Percentiles rank a stretch among this genome's conserved stretches.
Conservation (phyloP, 1,284 basidiomycete species). For the Rhodotorula glutinis region DNA sequence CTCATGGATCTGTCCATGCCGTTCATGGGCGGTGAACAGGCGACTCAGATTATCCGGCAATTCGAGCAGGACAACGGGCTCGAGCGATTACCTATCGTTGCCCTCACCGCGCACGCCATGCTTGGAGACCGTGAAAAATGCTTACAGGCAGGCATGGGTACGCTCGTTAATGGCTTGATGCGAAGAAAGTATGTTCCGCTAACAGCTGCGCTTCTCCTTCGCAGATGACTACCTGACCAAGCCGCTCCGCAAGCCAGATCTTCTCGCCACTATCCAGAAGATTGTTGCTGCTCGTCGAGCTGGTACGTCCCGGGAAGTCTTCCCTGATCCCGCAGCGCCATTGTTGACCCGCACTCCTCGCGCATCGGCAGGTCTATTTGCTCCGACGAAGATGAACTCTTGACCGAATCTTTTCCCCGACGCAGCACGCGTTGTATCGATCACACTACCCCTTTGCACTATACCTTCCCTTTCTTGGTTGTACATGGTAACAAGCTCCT, state of each 20-base stretch:
- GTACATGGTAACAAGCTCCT: too few relatives aligned
- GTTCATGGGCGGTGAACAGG: conserved; percentile 77
- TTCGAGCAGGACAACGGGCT: conserved; percentile 75
- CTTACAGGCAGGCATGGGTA: conserved; percentile 67
- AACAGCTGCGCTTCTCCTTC: not conserved
- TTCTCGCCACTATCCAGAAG: conserved; percentile 44
- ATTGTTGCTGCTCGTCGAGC: conserved; percentile 7
- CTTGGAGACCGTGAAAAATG: conserved; percentile 92
- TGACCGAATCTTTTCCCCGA: not conserved
- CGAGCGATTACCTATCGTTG: conserved; percentile 84
- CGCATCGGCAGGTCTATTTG: not conserved
- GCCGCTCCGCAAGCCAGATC: conserved; percentile 47
- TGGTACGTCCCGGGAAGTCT: not conserved
- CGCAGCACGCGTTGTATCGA: not conserved
- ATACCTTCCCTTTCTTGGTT: too few relatives aligned
- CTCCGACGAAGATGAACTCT: not conserved
- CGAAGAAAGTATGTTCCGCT: not conserved
- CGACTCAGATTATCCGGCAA: conserved; percentile 64
- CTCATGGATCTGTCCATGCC: conserved; percentile 99
- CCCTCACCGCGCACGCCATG: conserved; percentile 67
- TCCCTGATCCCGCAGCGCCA: too few relatives aligned
- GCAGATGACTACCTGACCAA: conserved; percentile 54
- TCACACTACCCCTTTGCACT: too few relatives aligned
- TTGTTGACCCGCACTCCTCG: too few relatives aligned
- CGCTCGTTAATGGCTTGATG: not conserved